Percentiles rank a stretch among this genome's conserved stretches.
Evolutionary conservation across 176 grass and related monocot species (phyloP).

Genomic region (Bonia amplexicaulis): DNA sequence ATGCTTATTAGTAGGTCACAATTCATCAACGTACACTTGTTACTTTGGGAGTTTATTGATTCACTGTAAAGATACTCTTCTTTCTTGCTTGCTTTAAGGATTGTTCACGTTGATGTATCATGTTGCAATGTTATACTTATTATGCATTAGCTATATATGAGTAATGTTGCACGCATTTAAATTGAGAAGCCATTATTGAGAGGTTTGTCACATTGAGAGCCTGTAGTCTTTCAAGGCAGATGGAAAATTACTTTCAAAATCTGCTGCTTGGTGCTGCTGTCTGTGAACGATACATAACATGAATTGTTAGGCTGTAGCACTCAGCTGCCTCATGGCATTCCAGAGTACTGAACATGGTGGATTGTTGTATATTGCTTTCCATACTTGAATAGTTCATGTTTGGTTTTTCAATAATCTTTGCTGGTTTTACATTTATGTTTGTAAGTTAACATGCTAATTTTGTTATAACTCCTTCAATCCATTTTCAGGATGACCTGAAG

Average conservation of each 20-base stretch:
- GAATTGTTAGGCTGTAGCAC: background rate
- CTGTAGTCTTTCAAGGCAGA: background rate
- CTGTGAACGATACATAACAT: background rate
- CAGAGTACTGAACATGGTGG: background rate
- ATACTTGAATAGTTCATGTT: background rate
- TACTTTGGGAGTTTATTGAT: background rate
- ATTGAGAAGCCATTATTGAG: background rate
- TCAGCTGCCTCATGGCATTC: background rate
- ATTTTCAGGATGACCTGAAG: constrained; percentile 52
- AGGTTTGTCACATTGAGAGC: background rate
- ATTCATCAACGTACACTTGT: background rate
- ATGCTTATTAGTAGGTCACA: background rate
- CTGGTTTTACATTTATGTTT: background rate
- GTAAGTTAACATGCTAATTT: background rate
- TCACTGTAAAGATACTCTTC: background rate
- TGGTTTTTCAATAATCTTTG: background rate
- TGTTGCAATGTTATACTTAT: background rate
- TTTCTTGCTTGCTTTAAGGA: background rate
- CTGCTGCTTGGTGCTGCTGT: background rate
- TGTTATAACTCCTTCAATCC: background rate
- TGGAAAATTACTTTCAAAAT: background rate
- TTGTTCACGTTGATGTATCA: background rate
- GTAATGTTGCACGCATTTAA: background rate
- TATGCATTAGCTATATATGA: background rate
- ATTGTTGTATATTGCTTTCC: background rate